Percentiles rank a stretch among this genome's conserved stretches.
Conservation (phyloP, 2,329 filamentous ascomycete species). For the Magnaporthiopsis incrustans region DNA sequence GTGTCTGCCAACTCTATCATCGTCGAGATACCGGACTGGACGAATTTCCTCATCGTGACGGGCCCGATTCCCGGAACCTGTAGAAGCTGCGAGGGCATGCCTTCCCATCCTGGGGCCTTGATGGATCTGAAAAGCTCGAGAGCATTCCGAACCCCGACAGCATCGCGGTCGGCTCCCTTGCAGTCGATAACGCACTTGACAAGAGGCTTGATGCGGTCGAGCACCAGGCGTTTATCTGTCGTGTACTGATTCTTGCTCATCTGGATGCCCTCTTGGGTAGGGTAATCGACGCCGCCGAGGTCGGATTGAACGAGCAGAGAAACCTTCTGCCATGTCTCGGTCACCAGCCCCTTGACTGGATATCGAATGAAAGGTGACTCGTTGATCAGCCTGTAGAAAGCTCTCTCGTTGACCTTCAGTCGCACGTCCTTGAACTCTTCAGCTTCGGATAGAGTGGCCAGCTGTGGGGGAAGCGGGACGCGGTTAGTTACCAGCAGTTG, state of each 20-base stretch:
- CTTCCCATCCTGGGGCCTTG: constrained; percentile 71
- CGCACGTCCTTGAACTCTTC: constrained; percentile 66
- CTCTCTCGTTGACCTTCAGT: constrained; percentile 61
- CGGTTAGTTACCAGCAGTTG: background rate
- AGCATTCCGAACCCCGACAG: constrained; percentile 56
- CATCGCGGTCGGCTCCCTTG: constrained; percentile 48
- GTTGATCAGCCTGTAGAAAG: constrained; percentile 65
- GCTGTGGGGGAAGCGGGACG: constrained; percentile 30
- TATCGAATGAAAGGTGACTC: constrained; percentile 60
- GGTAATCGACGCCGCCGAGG: constrained; percentile 58
- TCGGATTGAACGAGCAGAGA: constrained; percentile 71
- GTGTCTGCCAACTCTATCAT: constrained; percentile 61
- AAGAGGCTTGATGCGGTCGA: constrained; percentile 61
- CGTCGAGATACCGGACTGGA: constrained; percentile 59
- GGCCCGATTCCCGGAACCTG: constrained; percentile 75
- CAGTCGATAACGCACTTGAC: constrained; percentile 73
- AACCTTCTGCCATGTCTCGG: constrained; percentile 62
- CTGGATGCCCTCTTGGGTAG: constrained; percentile 43
- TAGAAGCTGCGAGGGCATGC: constrained; percentile 69
- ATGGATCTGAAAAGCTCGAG: constrained; percentile 74
- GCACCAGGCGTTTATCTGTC: constrained; percentile 55
- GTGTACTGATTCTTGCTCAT: constrained; percentile 46
- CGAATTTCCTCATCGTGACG: constrained; percentile 66
- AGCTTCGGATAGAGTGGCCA: constrained; percentile 58
- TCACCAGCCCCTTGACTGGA: constrained; percentile 56